phyloP scores from a whole-genome alignment of 306 rosid species.

The Dryas drummondii region DNA sequence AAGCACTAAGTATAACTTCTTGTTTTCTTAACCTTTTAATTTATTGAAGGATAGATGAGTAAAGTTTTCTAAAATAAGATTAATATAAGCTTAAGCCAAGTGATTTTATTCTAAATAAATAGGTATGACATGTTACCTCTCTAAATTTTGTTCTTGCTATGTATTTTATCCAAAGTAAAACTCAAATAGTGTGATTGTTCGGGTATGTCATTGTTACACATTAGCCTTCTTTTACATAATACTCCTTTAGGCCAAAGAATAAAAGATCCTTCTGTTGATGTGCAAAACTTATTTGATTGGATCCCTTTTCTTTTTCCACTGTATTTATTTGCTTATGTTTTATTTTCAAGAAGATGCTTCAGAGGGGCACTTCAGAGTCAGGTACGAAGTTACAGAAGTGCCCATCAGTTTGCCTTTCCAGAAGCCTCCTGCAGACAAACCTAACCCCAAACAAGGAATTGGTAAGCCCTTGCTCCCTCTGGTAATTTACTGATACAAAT shows the following conservation, averaged over 20 bases:
- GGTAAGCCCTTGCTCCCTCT: conserved; percentile 49
- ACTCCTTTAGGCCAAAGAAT: not conserved
- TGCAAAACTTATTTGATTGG: not conserved
- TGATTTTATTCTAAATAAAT: not conserved
- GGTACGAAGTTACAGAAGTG: conserved; percentile 79
- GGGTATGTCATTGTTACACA: not conserved
- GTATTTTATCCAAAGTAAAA: not conserved
- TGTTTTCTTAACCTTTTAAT: not conserved
- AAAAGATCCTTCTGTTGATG: not conserved
- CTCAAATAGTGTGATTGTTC: not conserved
- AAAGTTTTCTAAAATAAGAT: not conserved
- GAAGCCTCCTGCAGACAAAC: conserved; percentile 93
- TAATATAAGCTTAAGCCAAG: not conserved
- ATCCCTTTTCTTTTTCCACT: not conserved
- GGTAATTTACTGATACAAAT: not conserved
- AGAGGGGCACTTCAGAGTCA: conserved; percentile 77
- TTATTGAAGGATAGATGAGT: not conserved
- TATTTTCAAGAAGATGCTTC: conserved; percentile 49
- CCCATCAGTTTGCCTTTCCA: conserved; percentile 85
- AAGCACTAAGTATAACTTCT: too few species aligned
- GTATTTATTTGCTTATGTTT: not conserved
- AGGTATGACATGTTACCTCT: not conserved
- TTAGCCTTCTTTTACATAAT: not conserved
- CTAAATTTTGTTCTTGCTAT: not conserved
- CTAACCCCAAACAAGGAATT: conserved; percentile 97